A percentile compares a stretch with the other conserved stretches of the same genome.
These are phyloP conservation scores for Cercophora sp. DNA, from an alignment of 495 filamentous ascomycete genomes.

Conservation along the genomic window DNA sequence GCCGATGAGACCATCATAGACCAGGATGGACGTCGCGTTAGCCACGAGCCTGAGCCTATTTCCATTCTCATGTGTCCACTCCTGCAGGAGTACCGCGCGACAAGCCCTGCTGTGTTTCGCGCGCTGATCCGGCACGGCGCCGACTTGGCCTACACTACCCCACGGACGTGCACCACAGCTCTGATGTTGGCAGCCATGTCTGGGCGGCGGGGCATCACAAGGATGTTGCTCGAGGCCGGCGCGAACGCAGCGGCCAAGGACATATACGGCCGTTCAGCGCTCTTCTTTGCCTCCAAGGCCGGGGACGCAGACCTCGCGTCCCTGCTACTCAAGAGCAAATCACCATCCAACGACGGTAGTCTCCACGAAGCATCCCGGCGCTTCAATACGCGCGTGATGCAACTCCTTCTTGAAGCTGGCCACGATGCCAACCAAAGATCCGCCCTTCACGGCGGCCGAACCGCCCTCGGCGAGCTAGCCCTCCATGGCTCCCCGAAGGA, in stretches of 20 bases:
- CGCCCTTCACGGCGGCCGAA: constrained; percentile 37
- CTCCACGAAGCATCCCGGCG: constrained; percentile 41
- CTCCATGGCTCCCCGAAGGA: constrained; percentile 29
- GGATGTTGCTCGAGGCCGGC: constrained; percentile 32
- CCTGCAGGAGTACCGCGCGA: constrained; percentile 27
- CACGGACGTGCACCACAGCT: constrained; percentile 34
- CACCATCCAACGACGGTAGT: constrained; percentile 37
- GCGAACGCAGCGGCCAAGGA: constrained; percentile 37
- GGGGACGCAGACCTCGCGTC: constrained; percentile 21
- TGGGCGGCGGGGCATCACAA: constrained; percentile 33
- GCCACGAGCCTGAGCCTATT: constrained; percentile 29
- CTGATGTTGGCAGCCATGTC: constrained; percentile 35
- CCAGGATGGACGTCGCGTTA: constrained; percentile 16
- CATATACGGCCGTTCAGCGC: constrained; percentile 34
- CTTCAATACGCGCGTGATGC: constrained; percentile 34
- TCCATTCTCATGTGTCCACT: constrained; percentile 41
- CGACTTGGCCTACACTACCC: constrained; percentile 36
- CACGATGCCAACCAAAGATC: constrained; percentile 47
- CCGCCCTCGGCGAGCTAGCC: constrained; percentile 40
- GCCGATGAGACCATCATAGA: not conserved
- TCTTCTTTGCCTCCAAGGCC: constrained; percentile 33
- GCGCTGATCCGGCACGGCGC: constrained; percentile 37
- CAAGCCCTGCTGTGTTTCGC: constrained; percentile 31
- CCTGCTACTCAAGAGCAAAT: constrained; percentile 17
- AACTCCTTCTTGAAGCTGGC: constrained; percentile 34